Evolutionary conservation across 495 filamentous ascomycete species (phyloP).

Genomic region (Copromyces sp.): DNA sequence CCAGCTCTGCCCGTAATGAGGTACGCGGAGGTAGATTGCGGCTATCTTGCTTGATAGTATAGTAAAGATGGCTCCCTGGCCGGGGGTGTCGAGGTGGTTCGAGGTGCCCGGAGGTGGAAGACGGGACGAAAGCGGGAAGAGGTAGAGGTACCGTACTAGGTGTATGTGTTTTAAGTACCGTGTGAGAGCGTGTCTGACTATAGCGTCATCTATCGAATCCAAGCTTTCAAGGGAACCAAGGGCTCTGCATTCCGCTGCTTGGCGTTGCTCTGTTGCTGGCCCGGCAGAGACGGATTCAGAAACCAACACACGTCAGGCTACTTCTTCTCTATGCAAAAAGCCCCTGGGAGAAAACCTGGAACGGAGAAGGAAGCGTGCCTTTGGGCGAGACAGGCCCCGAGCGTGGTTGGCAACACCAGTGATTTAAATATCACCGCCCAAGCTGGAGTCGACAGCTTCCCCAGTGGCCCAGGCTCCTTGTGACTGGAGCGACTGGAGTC

Average conservation of each 20-base stretch:
- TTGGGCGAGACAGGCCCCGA: neutral
- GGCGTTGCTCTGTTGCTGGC: neutral
- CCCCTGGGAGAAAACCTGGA: neutral
- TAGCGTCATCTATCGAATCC: neutral
- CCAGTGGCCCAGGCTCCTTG: neutral
- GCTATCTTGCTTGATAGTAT: neutral
- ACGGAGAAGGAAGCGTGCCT: neutral
- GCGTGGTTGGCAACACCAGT: neutral
- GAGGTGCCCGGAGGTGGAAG: neutral
- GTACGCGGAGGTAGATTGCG: neutral
- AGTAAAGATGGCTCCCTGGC: neutral
- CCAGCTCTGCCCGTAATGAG: neutral
- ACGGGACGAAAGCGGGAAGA: neutral
- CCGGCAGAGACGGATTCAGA: neutral
- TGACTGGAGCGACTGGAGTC: neutral
- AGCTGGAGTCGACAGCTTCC: neutral
- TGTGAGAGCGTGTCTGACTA: neutral
- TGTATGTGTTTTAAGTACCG: neutral
- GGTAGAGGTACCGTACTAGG: too few relatives aligned
- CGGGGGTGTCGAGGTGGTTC: neutral
- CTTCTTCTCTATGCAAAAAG: neutral
- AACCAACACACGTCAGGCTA: neutral
- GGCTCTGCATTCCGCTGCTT: neutral
- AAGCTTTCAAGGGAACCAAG: neutral
- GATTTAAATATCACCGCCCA: neutral